Evolutionary conservation across 1,284 basidiomycete genomes (phyloP), one percentile per base, ranked within the genome.

Genomic region (Microstroma glucosiphilum): DNA sequence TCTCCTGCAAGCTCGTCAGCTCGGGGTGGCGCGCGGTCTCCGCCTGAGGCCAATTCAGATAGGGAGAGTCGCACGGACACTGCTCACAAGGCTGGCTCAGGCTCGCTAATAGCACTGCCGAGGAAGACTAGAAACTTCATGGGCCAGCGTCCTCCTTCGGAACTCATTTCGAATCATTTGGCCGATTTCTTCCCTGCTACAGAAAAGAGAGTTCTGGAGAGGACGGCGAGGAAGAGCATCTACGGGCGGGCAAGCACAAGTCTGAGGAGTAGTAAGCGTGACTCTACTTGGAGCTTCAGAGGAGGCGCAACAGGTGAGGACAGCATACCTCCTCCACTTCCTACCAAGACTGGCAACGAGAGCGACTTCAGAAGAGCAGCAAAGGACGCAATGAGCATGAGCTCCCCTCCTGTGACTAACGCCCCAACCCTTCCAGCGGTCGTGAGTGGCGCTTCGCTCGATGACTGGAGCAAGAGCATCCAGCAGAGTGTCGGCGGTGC

Each of bases 121-220:
- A 65, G 73, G 75, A 85, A 84, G 79, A 82, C 96, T 65, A 91
- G 92, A 80, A 94, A 93, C 83, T 99, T 98, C 84, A 94, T 96
- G 73, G 96, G 94, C 11, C 94, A 97, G 76, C 89, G 96, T 54
- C 96, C 96, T 0, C 92, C 96, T 0, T 91, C 89, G 77, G 94
- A 98, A 80, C 86, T 98, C 69, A 98, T 98, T 81, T 91, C 92
- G 40, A 94, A 85, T n/a, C 92, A 98, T 78, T 80, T 98, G 51
- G 87, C 89, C 21, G 93, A 96, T 64, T 99, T 90, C 82, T 99
- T 99, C 86, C 96, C 94, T 1, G 85, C 86, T 64, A 89, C 91
- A 0, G 91, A 96, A 81, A 91, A 89, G 81, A 91, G 65, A 48
- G 72, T 76, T 8, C 63, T 78, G 55, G 72, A 75, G 62, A 66